Evolutionary conservation across 1,284 basidiomycete genomes (phyloP), one percentile per base, ranked within the genome.

Genomic region (Tylopilus sp.): DNA sequence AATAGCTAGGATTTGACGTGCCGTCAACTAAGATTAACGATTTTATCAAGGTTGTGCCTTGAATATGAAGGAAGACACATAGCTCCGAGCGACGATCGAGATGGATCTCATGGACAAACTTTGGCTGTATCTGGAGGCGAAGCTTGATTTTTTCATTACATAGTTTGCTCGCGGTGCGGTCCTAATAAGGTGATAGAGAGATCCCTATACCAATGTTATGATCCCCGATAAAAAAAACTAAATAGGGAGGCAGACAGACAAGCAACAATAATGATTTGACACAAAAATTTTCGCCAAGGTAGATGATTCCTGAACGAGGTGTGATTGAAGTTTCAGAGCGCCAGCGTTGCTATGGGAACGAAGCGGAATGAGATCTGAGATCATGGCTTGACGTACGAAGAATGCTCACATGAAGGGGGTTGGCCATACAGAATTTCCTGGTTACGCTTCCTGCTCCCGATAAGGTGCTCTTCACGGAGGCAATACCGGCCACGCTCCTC

Each of bases 401-500:
- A 54, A 32, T 4, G 15, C 12, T 44, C 13, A 24, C 74, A 65
- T 72, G 36, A 79, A 62, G 77, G 75, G 33, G 75, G 77, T 53
- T 65, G 74, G 38, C 74, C 73, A 66, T 70, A 73, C n/a, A 78
- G 59, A 22, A 72, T 61, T 64, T 82, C 81, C 41, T 72, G 72
- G 53, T 78, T 82, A 58, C 39, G 73, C 59, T 76, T 81, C 68
- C 77, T 74, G 64, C 77, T 79, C 51, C 76, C 79, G 59, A 80
- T 58, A 18, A 78, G 67, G 24, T 77, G 67, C 41, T 67, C 69
- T 26, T 69, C 73, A 56, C 79, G 78, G 6, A 69, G 2, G 83
- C 78, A 55, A 83, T 80, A 6, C 80, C 79, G 41, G 81, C 81
- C n/a, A 87, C 72, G 24, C 81, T 81, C 69, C 86, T 86, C 69